Base-by-base conservation (phyloP, 1,139 yeast species). In the Yamadazyma epiphylla region DNA sequence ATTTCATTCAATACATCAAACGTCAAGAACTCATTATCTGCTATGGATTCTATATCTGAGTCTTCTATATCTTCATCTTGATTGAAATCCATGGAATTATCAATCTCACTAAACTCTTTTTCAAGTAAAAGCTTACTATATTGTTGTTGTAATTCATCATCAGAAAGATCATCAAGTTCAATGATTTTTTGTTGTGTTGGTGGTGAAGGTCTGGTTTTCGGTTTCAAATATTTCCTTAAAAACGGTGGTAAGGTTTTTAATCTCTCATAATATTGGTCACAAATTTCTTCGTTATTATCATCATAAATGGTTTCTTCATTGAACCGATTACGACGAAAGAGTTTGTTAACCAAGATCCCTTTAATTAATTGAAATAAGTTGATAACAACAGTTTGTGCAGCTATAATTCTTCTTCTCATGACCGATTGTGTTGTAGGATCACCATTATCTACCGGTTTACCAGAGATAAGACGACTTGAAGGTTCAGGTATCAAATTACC, bases 51-150 rank as follows among this genome's bases (percentile, higher is more conserved):
- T 10, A 37, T 31, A 4, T 53, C 58, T 32, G 33, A 39, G 10
- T 45, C 42, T 12, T 15, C 22, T 10, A 37, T 45, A n/a, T 38
- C 42, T 12, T 26, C 42, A n/a, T 17, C 12, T 4, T 19, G 26
- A 11, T 29, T 31, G 33, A 59, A 74, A 39, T 74, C 77, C 2
- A 42, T 59, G 0, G 80, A 74, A 16, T 52, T 48, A 42, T 77
- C 84, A 6, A 54, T 45, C 10, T 74, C 79, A 1, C 73, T 57
- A 14, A 74, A 41, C 6, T 58, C 52, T 2, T 42, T 46, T 3
- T 58, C 59, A 17, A 48, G 48, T 4, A 60, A 38, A 3, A 58
- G 29, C n/a, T 47, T 39, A 4, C 45, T 49, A 30, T 61, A 63
- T 7, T 49, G 36, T 3, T 31, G 30, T 2, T 38, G 37, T 9